Evolutionary conservation across 148 eudicot genomes (phyloP), one percentile per base, ranked within the genome.

Genomic region (Cornus controversa): DNA sequence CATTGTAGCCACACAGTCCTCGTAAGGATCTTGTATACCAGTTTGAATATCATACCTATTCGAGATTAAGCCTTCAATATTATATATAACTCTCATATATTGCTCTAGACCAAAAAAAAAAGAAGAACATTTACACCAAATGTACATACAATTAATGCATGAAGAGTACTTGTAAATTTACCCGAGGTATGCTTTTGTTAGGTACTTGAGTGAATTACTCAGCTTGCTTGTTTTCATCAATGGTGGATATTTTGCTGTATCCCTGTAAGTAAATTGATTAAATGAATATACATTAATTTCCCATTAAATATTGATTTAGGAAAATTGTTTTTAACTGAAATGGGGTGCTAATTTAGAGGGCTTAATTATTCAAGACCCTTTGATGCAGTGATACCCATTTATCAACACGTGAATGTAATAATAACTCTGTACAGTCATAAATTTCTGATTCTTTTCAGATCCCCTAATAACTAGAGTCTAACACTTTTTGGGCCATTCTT

Each of bases 211-310:
- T 27, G 98, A 90, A 86, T 94, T 90, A 91, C 98, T 94, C 77
- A 94, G 93, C 85, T 91, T 90, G 91, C 94, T 91, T 45, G 98
- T 94, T 83, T 91, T 94, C 96, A 91, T 90, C 82, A 94, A 68
- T 58, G 98, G 96, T 78, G 94, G 96, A 83, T 94, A 94, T 82
- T 86, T 90, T 68, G 98, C 91, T 10, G 88, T 86, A 74, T 89
- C 88, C 82, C 91, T 86, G 84, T n/a, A 69, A 24, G 24, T 10
- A 29, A 60, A 37, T 24, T 26, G 16, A 37, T 16, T 14, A 57
- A 57, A 2, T 36, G 2, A 36, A 57, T 57, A 47, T 57, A 20
- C 23, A 57, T 57, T n/a, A n/a, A n/a, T n/a, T n/a, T n/a, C n/a
- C n/a, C n/a, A n/a, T n/a, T n/a, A n/a, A n/a, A n/a, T n/a, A n/a